Base-by-base conservation (phyloP, 129 eudicot species). In the Flaveria brownii region DNA sequence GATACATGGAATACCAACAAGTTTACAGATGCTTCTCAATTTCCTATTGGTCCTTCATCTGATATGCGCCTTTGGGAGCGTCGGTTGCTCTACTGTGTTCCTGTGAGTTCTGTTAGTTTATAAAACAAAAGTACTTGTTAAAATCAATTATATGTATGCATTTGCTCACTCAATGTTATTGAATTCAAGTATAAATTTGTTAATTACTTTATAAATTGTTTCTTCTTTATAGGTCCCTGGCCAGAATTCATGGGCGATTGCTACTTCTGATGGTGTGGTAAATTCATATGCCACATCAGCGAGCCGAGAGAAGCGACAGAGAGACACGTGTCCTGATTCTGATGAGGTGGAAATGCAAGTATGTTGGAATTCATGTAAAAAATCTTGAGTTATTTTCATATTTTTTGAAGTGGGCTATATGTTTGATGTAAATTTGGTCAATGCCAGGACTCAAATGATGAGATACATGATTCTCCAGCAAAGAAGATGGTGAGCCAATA, bases 1-100 rank as follows among this genome's bases (percentile, higher is more conserved):
- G 88, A 57, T 43, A 77, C 82, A 14, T 95, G 99, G 99, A 88
- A 81, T 67, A 95, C 99, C 66, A 95, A 89, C 77, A 95, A 95
- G 84, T 95, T 84, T 71, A 59, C 96, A 46, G 99, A 95, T 60
- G 77, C 70, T 63, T 77, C 86, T 60, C 92, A 81, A 28, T 75
- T 76, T 74, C 85, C 93, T 28, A 75, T 85, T 76, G 85, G 64
- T 64, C 45, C 87, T 59, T 89, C 90, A 45, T 60, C 95, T 11
- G 87, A 89, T 56, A 77, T 76, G 72, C 82, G 83, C 18, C 80
- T 91, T 26, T 95, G 99, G 97, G 97, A 95, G 71, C 96, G 99
- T 14, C 92, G 89, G 2, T 78, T 95, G 63, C 84, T 91, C 26
- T 95, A 91, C 77, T 91, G 97, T 78, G 89, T 86, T 78, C 91